Base-by-base conservation (phyloP, 1,284 basidiomycete species). In the Meripilus lineatus region DNA sequence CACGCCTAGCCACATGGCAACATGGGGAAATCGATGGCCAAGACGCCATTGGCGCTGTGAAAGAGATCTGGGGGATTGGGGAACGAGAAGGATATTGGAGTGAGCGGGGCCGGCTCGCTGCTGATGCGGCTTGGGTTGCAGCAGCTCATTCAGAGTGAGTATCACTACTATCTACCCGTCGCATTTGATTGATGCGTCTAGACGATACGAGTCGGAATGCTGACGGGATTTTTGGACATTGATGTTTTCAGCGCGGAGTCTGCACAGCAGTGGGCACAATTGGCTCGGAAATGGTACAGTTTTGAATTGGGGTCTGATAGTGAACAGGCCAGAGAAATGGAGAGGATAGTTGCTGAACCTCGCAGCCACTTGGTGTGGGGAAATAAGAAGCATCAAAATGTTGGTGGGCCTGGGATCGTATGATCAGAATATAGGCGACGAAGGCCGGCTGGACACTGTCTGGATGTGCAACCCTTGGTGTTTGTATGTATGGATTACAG, bases 71-170 rank as follows among this genome's bases (percentile, higher is more conserved):
- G 80, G 45, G 58, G 10, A 46, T 80, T 3, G 77, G 73, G 23
- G 71, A 75, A 25, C 67, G 74, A 49, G 80, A 82, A 61, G 77
- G 76, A 0, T 82, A 83, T 50, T 72, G 69, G 66, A 80, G 78
- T 54, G 78, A 79, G 60, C 65, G 79, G 25, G 80, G 80, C 8
- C 65, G 70, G 49, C 64, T 83, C 4, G 79, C 80, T 7, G 75
- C 76, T 28, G 80, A 83, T 53, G 76, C 73, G 5, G 68, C 67
- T 13, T 72, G 67, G 63, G 70, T 83, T 25, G 77, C 79, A 7
- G 75, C 74, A 15, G 66, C 79, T 5, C 79, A 82, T 64, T 71
- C 68, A 6, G 79, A 82, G 79, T 82, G 53, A 62, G 77, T 58
- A 1, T 21, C 18, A 10, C 2, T 21, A 22, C 22, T 2, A 25